phyloP scores from a whole-genome alignment of 768 basidiomycete genomes.

The Lactarius hatsudake region DNA sequence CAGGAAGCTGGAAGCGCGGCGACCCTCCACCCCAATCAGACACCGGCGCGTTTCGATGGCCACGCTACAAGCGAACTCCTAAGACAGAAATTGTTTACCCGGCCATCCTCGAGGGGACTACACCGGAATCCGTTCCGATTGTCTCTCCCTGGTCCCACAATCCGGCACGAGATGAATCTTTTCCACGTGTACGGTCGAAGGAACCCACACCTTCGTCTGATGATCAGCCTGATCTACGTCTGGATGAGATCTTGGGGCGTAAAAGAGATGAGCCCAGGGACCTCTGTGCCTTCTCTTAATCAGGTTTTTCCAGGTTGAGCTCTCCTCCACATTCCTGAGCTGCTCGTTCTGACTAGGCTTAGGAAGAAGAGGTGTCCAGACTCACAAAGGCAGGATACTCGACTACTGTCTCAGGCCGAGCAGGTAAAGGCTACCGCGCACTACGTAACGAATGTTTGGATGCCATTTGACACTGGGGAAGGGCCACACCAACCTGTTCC shows the following conservation, averaged over 20 bases:
- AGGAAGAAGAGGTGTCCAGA: slow-evolving; percentile 18
- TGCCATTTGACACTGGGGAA: slow-evolving; percentile 16
- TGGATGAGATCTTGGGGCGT: slow-evolving; percentile 27
- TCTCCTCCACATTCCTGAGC: background rate
- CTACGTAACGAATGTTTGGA: slow-evolving; percentile 10
- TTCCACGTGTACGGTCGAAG: slow-evolving; percentile 12
- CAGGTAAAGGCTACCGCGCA: slow-evolving; percentile 14
- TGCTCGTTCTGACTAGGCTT: slow-evolving; percentile 1
- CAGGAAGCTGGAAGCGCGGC: slow-evolving; percentile 9
- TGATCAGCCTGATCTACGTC: slow-evolving; percentile 17
- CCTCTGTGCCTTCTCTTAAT: slow-evolving; percentile 20
- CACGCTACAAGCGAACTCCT: slow-evolving; percentile 13
- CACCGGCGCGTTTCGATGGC: slow-evolving; percentile 18
- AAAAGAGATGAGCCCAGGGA: slow-evolving; percentile 15
- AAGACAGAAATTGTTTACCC: slow-evolving; percentile 24
- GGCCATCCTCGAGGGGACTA: slow-evolving; percentile 13
- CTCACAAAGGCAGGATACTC: background rate
- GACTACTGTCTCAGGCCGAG: slow-evolving; percentile 11
- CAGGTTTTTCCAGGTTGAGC: slow-evolving; percentile 25
- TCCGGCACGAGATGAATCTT: slow-evolving; percentile 9
- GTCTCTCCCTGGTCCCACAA: slow-evolving; percentile 20
- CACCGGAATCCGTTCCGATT: slow-evolving; percentile 22
- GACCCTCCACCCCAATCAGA: slow-evolving; percentile 12
- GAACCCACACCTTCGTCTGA: slow-evolving; percentile 8
- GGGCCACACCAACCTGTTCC: slow-evolving; percentile 6